Base-by-base conservation (phyloP, 176 grass and related monocot species). In the Oryza coarctata region DNA sequence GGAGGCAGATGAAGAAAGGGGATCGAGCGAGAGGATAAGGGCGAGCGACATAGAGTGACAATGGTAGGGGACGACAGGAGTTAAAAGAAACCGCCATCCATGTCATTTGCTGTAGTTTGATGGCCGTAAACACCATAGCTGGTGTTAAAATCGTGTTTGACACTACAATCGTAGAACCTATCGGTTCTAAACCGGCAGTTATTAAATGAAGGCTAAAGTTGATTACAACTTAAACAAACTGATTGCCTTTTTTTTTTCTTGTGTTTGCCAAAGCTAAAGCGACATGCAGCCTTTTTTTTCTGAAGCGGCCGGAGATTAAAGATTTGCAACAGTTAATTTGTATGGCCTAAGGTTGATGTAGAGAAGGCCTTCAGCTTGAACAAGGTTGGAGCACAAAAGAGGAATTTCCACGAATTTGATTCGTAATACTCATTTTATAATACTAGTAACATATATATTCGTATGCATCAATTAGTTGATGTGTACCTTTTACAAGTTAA, bases 261-360 rank as follows among this genome's bases (percentile, higher is more conserved):
- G 12, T 55, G 50, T 63, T 75, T 55, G 40, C 40, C 18, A 74
- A 68, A 83, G 80, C 36, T 29, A 74, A 80, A 78, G 31, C 70
- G 32, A 6, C 74, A 4, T n/a, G 5, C 15, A 28, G 12, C 40
- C 71, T 39, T 39, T 6, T 76, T 85, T 70, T 85, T 26, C 64
- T 74, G 63, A 57, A 63, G 22, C n/a, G n/a, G 22, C 77, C 11
- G 77, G 71, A 71, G 52, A 52, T 70, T 20, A 27, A 12, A 55
- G 50, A 22, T 55, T 22, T 18, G 23, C 13, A 40, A 22, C n/a
- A 27, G 11, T 57, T 50, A 18, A 40, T 33, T 23, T 74, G 39
- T 17, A 17, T 23, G 12, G 12, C 41, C 18, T 35, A 65, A 32
- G 17, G 17, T n/a, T 65, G 20, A 32, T 13, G 25, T 38, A n/a